Conservation (phyloP, 176 grass and related monocot species). For the Areca catechu region DNA sequence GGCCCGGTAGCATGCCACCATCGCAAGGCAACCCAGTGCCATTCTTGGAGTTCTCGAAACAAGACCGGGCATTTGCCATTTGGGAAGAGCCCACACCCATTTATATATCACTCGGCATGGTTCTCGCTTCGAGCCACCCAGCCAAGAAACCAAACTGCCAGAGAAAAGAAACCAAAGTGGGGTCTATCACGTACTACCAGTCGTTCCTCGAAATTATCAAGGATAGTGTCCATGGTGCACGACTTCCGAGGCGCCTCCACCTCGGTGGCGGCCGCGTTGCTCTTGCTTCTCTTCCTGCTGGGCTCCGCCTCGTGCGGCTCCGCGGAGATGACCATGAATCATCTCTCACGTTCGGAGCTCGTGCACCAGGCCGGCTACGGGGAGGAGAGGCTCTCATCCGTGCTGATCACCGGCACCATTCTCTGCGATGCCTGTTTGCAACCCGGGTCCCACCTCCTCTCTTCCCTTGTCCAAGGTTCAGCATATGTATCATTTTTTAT, state of each 20-base stretch:
- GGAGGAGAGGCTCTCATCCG: constrained; percentile 15
- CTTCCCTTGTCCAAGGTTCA: constrained; percentile 5
- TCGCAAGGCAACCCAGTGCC: no score
- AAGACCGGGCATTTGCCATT: no score
- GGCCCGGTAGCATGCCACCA: no score
- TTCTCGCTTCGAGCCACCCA: no score
- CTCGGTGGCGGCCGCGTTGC: not conserved
- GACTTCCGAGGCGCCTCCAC: not conserved
- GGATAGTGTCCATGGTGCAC: not conserved
- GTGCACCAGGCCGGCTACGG: constrained; percentile 13
- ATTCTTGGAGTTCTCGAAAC: no score
- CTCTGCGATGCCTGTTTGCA: constrained; percentile 6
- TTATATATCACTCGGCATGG: no score
- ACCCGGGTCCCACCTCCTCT: not conserved
- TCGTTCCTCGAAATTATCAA: no score
- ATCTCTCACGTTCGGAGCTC: constrained; percentile 9
- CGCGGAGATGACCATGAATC: not conserved
- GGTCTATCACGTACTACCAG: no score
- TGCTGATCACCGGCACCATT: constrained; percentile 8
- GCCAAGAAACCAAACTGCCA: no score
- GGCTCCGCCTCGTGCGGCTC: not conserved
- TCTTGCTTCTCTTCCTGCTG: not conserved
- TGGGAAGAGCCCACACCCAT: no score
- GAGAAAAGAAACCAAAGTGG: no score
- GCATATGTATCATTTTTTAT: not conserved